phyloP scores from a whole-genome alignment of 371 early-diverging fungal genomes.

The Circinella minor region DNA sequence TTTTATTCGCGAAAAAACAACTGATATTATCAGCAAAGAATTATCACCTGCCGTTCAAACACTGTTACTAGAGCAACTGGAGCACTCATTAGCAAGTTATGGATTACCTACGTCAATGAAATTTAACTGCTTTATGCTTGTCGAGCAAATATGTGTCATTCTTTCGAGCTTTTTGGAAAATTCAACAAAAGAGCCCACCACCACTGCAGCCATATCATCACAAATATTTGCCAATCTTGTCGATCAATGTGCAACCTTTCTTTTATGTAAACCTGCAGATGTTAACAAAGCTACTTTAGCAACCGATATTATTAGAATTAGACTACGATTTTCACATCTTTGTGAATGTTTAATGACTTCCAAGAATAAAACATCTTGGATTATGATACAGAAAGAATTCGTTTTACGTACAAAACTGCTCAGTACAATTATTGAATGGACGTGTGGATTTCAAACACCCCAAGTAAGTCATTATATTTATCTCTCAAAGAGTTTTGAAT shows the following conservation, averaged over 20 bases:
- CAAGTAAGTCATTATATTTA: neutral
- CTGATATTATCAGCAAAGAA: constrained; percentile 85
- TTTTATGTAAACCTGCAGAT: constrained; percentile 30
- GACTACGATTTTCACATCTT: constrained; percentile 80
- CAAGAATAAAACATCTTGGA: constrained; percentile 53
- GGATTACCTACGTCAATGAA: constrained; percentile 61
- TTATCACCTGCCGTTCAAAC: constrained; percentile 78
- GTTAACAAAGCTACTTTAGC: constrained; percentile 63
- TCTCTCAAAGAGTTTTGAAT: too few relatives aligned
- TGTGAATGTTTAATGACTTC: constrained; percentile 79
- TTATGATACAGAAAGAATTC: constrained; percentile 82
- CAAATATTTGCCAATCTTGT: constrained; percentile 82
- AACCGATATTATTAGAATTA: constrained; percentile 70
- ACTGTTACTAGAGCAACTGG: constrained; percentile 75
- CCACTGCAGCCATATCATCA: constrained; percentile 62
- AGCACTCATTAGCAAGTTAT: constrained; percentile 69
- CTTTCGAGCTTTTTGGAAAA: constrained; percentile 76
- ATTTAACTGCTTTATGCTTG: constrained; percentile 71
- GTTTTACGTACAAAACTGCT: constrained; percentile 79
- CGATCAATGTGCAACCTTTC: constrained; percentile 74
- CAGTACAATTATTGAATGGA: constrained; percentile 84
- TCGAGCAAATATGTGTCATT: constrained; percentile 84
- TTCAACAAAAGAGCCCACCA: constrained; percentile 55
- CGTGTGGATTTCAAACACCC: constrained; percentile 62
- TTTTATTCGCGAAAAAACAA: constrained; percentile 83